Evolutionary conservation across 1,284 basidiomycete genomes (phyloP), one percentile per base, ranked within the genome.

Genomic region (Malassezia restricta): DNA sequence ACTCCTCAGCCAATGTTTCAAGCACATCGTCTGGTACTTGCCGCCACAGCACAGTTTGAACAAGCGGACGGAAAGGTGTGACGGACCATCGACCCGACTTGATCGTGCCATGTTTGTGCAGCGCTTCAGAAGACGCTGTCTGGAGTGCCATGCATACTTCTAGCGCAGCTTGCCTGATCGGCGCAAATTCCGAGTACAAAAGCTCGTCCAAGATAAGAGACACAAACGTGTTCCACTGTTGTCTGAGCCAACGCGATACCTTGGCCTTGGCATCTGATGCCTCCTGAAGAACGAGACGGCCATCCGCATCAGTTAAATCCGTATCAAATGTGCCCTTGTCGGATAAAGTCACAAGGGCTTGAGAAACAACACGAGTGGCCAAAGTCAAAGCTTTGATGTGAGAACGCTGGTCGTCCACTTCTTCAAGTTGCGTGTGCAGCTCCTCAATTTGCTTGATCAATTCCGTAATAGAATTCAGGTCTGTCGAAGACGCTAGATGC

Each of bases 211-310:
- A 28, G 1, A 62, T 49, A 17, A 56, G 51, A 4, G 50, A 48
- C 8, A 71, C 48, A 3, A 56, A 50, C 15, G 64, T 57, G 46
- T 71, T 69, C 63, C 63, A 71, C 31, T 64, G 58, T 48, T 62
- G 51, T 49, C 54, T 51, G 43, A 71, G 54, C 68, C 68, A 71
- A 12, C 57, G 51, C 15, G 54, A 43, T 15, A 71, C 66, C 35
- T 52, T 49, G 20, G 40, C 44, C 17, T 56, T 42, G 2, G 65
- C 58, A 40, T 63, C 60, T 31, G 31, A 49, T 6, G 33, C 43
- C 17, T 33, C 49, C 8, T 32, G 30, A 11, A 39, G 14, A 7
- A 24, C 6, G n/a, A 55, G 43, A 3, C 24, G 24, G n/a, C 53
- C 53, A 9, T 14, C n/a, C 14, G 45, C 52, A 14, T 43, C 52